Evolutionary conservation across 768 basidiomycete species (phyloP), one percentile per base, ranked within the genome.

Genomic region (Lactarius sp.): DNA sequence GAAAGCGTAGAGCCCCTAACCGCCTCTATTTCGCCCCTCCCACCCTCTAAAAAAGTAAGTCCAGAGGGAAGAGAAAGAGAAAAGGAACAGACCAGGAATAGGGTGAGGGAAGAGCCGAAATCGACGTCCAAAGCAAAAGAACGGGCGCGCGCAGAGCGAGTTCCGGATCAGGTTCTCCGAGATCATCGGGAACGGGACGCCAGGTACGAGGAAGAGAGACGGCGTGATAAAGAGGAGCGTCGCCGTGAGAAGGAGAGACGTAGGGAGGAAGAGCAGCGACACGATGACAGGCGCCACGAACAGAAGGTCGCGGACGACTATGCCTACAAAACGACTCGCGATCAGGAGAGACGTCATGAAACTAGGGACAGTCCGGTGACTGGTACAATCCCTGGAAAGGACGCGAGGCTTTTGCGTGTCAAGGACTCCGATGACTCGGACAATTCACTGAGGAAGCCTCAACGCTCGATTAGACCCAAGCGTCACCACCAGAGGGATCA

Each of bases 401-500:
- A 68, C n/a, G 50, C 60, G 20, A 66, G 65, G n/a, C 52, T 60
- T n/a, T 36, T 52, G 33, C 68, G 68, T 37, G 55, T 68, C 54
- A 68, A 67, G 36, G 68, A 68, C 37, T 68, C 68, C 1, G 68
- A 68, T 33, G 68, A 68, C 13, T 68, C 68, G 10, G 68, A 68
- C 49, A 68, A 68, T 34, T 68, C 68, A 7, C 8, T 63, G 52
- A 60, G 42, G 56, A 68, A 52, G 52, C 55, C 44, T 37, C 61
- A 27, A 9, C 53, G 52, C 18, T 57, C 65, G 9, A 52, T 61
- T 27, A 56, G 56, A 44, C 59, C 56, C 18, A 64, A 52, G 46
- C 68, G 68, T 61, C 67, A 58, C 46, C 44, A 59, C 39, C 47
- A 59, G 22, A 65, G 60, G 42, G 64, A 65, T 37, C 59, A 56